A percentile compares a stretch with the other conserved stretches of the same genome.
Conservation (phyloP, 805 yeast species). For the Yamadazyma takamatsuzukensis region DNA sequence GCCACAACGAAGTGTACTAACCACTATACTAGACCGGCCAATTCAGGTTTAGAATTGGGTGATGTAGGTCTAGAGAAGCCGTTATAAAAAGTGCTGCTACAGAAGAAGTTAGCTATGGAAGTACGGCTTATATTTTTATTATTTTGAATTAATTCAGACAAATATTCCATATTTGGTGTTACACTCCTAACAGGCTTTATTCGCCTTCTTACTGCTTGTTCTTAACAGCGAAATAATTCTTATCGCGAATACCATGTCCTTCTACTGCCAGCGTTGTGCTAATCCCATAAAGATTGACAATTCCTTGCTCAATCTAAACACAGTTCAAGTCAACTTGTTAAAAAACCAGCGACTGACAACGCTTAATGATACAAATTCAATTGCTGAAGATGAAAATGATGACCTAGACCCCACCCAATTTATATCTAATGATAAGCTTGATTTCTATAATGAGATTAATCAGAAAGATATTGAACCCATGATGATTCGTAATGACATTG, state of each 20-base stretch:
- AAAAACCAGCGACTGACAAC: slow-evolving; percentile 26
- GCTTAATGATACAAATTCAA: neutral
- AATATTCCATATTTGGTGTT: no score
- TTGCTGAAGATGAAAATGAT: slow-evolving; percentile 6
- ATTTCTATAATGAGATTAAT: slow-evolving; percentile 29
- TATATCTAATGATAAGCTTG: slow-evolving; percentile 38
- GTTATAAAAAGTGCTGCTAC: no score
- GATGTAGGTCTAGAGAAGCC: no score
- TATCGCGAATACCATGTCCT: slow-evolving; percentile 6
- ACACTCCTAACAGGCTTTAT: no score
- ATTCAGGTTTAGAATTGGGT: neutral
- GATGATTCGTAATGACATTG: slow-evolving; percentile 26
- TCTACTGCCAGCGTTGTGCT: slow-evolving; percentile 59
- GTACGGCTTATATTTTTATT: no score
- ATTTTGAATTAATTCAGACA: no score
- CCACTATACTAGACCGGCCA: slow-evolving; percentile 49
- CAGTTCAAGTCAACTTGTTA: slow-evolving; percentile 54
- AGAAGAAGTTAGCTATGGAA: no score
- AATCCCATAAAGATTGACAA: slow-evolving; percentile 55
- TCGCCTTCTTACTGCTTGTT: no score
- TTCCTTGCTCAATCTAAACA: slow-evolving; percentile 48
- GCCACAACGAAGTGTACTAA: slow-evolving; percentile 49
- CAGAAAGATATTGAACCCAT: slow-evolving; percentile 17
- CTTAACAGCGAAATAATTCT: no score
- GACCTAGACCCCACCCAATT: slow-evolving; percentile 27